Percentiles rank a stretch among this genome's conserved stretches.
phyloP scores from a whole-genome alignment of 768 basidiomycete genomes.

The Clitopilus hobsonii region DNA sequence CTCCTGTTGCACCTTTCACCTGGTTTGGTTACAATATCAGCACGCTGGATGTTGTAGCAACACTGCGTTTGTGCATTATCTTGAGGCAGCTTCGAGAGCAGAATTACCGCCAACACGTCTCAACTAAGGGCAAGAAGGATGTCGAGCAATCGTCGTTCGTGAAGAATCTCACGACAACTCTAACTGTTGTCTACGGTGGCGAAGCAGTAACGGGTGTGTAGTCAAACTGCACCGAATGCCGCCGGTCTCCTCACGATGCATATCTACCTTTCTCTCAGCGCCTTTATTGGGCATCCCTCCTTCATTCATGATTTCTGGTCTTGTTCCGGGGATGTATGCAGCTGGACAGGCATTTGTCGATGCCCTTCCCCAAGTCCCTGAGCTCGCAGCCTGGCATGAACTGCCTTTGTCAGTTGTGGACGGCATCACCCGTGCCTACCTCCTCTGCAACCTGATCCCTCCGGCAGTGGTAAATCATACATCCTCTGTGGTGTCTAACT shows the following conservation, averaged over 20 bases:
- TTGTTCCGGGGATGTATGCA: conserved; percentile 58
- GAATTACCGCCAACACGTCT: conserved; percentile 37
- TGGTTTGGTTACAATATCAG: conserved; percentile 60
- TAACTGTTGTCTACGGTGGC: conserved; percentile 76
- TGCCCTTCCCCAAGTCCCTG: conserved; percentile 51
- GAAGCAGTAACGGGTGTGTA: conserved; percentile 61
- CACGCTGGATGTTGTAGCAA: conserved; percentile 64
- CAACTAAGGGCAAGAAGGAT: conserved; percentile 28
- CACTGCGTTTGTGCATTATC: conserved; percentile 63
- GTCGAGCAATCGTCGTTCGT: conserved; percentile 53
- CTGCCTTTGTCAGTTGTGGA: conserved; percentile 72
- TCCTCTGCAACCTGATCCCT: conserved; percentile 76
- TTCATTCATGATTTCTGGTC: conserved; percentile 77
- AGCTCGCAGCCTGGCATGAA: conserved; percentile 51
- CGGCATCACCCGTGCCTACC: conserved; percentile 71
- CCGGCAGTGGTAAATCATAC: conserved; percentile 56
- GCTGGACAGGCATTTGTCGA: conserved; percentile 58
- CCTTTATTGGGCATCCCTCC: conserved; percentile 63
- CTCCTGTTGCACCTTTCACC: conserved; percentile 61
- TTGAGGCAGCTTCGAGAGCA: conserved; percentile 64
- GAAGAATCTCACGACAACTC: conserved; percentile 50
- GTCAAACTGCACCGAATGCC: neutral
- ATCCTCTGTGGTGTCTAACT: conserved; percentile 45
- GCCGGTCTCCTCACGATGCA: conserved; percentile 2
- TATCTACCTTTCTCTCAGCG: conserved; percentile 28